A percentile compares a stretch with the other conserved stretches of the same genome.
Conservation (phyloP, 176 grass and related monocot genomes). For the Musa itinerans region DNA sequence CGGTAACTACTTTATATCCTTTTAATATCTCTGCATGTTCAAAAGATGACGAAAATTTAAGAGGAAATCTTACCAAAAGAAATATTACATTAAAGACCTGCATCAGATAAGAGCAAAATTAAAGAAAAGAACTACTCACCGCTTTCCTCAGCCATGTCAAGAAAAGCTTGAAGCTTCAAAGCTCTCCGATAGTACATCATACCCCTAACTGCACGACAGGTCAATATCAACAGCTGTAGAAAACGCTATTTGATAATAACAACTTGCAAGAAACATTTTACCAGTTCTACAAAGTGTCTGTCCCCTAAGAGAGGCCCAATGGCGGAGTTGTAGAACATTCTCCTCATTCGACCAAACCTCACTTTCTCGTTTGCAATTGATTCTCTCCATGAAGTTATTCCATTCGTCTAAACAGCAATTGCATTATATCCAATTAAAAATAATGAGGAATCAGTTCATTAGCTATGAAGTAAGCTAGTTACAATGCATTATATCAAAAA, state of each 20-base stretch:
- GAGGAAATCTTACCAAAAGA: slow-evolving; percentile 9
- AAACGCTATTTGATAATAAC: background rate
- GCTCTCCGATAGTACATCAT: slow-evolving; percentile 97
- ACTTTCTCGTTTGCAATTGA: slow-evolving; percentile 71
- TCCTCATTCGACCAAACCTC: slow-evolving; percentile 95
- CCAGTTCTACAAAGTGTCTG: slow-evolving; percentile 96
- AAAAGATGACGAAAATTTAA: slow-evolving; percentile 9
- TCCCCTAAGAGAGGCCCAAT: slow-evolving; percentile 84
- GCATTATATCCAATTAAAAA: background rate
- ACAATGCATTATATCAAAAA: background rate
- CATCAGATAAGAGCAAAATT: background rate
- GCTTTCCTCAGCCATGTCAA: slow-evolving; percentile 95
- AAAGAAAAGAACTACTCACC: slow-evolving; percentile 31
- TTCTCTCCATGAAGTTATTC: slow-evolving; percentile 96
- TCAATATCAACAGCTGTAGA: slow-evolving; percentile 6
- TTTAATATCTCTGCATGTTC: slow-evolving; percentile 64
- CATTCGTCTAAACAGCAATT: slow-evolving; percentile 70
- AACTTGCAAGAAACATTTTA: slow-evolving; percentile 14
- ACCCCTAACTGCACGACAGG: slow-evolving; percentile 60
- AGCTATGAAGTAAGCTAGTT: slow-evolving; percentile 3
- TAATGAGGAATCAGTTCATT: background rate
- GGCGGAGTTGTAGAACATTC: slow-evolving; percentile 80
- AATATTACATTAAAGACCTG: slow-evolving; percentile 7
- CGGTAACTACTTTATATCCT: slow-evolving; percentile 71
- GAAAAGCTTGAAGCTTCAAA: slow-evolving; percentile 93